Evolutionary conservation across 177 flowering plant species (phyloP), one percentile per base, ranked within the genome.

Genomic region (Vitis hybrid): DNA sequence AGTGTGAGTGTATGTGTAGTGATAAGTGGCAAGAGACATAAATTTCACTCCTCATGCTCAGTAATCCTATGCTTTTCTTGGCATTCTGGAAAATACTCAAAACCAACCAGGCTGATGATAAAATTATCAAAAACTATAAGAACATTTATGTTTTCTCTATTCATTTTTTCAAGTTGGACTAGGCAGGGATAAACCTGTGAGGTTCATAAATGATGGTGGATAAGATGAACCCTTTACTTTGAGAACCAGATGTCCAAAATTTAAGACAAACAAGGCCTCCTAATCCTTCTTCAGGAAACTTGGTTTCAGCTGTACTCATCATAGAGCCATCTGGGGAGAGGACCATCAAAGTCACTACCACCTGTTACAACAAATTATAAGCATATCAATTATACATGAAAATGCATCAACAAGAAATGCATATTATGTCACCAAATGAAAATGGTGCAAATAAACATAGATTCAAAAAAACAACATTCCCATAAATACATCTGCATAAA

Each of bases 151-250:
- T 57, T 45, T 56, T 56, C 31, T n/a, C 49, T 19, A 12, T 62
- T 45, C 52, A 51, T 39, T 31, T 16, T 62, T 53, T 14, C 5
- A 3, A 10, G 33, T 55, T 48, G 66, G 21, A 33, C 51, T 39
- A 51, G 49, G 33, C 18, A 60, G 49, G 53, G 53, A 33, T 66
- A 66, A 61, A 96, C 99, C 99, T 89, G 88, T 96, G 99, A 71
- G 99, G 99, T 71, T 96, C 99, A 79, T 93, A 93, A 71, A 96
- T 79, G 64, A 93, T 71, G 21, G 99, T 96, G 15, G 90, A 85
- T 80, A 93, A 80, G 69, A 68, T 84, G 79, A 87, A 89, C 5
- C 76, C 80, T 75, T 87, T 88, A 67, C 62, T 80, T 56, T 72
- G 85, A 21, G 85, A 61, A 22, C 77, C 82, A 58, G 77, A 75